Evolutionary conservation across 352 stramenopile species (phyloP).

Genomic region (Globisporangium irregulare): DNA sequence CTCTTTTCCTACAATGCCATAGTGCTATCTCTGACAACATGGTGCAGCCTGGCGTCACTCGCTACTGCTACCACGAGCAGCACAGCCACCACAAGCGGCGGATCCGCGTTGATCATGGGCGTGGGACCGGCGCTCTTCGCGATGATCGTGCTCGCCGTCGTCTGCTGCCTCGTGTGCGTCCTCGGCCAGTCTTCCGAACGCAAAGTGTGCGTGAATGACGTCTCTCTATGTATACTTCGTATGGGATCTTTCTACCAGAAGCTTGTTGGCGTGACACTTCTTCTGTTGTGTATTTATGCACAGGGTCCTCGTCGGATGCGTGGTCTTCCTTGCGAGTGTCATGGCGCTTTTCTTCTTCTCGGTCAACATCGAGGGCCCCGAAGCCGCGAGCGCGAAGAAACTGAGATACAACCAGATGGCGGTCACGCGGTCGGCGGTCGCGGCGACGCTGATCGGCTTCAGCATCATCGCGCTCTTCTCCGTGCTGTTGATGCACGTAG

Average conservation of each 20-base stretch:
- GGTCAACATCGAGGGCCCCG: constrained; percentile 25
- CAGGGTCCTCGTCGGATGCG: constrained; percentile 26
- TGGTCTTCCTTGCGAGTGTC: constrained; percentile 25
- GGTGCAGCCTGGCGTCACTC: not conserved
- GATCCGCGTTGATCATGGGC: constrained; percentile 19
- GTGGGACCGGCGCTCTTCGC: constrained; percentile 35
- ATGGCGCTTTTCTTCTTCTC: constrained; percentile 37
- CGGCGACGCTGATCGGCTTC: constrained; percentile 36
- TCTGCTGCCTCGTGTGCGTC: constrained; percentile 27
- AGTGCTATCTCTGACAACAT: not conserved
- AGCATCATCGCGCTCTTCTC: constrained; percentile 33
- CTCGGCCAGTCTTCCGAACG: constrained; percentile 25
- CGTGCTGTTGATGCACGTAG: constrained; percentile 30
- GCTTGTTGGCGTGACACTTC: not conserved
- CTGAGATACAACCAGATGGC: constrained; percentile 38
- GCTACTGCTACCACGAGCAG: not conserved
- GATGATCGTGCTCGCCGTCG: constrained; percentile 32
- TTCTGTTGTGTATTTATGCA: not conserved
- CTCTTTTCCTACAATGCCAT: not conserved
- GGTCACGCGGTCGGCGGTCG: constrained; percentile 32
- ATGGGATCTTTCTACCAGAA: not conserved
- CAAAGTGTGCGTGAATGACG: constrained; percentile 10
- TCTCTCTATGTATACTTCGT: not conserved
- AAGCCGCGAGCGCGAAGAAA: constrained; percentile 1
- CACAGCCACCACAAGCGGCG: not conserved